phyloP scores from a whole-genome alignment of 768 basidiomycete species.

The Lactarius pseudohatsudake region DNA sequence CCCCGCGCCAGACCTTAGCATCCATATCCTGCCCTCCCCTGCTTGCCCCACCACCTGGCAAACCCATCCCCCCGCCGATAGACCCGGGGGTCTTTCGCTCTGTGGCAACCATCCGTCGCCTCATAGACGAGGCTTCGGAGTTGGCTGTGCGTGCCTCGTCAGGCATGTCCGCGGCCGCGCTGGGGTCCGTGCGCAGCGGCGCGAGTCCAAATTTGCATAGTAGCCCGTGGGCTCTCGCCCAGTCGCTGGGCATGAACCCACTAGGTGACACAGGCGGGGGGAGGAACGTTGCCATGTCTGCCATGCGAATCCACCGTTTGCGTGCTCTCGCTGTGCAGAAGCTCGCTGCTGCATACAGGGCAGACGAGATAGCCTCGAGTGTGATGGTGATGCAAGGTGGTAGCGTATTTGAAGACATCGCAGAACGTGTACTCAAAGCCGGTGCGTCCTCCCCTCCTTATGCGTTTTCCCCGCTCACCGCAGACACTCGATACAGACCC shows the following conservation, averaged over 20 bases:
- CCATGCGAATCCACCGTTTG: constrained; percentile 78
- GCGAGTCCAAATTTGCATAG: constrained; percentile 40
- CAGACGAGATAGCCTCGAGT: constrained; percentile 88
- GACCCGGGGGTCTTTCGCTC: constrained; percentile 86
- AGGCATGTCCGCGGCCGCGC: constrained; percentile 72
- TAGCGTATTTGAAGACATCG: constrained; percentile 90
- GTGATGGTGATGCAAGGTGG: constrained; percentile 97
- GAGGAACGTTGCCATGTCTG: constrained; percentile 78
- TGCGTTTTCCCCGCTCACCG: not conserved
- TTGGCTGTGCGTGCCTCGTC: constrained; percentile 86
- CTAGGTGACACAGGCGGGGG: constrained; percentile 56
- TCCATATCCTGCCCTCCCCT: constrained; percentile 45
- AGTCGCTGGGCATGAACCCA: constrained; percentile 62
- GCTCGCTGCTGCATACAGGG: constrained; percentile 79
- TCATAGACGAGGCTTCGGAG: constrained; percentile 89
- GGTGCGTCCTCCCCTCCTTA: constrained; percentile 41
- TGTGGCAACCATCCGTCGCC: constrained; percentile 68
- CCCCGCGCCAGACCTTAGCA: constrained; percentile 33
- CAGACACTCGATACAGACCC: constrained; percentile 52
- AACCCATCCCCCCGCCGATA: constrained; percentile 79
- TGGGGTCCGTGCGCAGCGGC: constrained; percentile 60
- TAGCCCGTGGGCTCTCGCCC: constrained; percentile 61
- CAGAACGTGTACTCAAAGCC: constrained; percentile 76
- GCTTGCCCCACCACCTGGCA: constrained; percentile 58
- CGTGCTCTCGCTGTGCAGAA: constrained; percentile 84